Evolutionary conservation across 2,329 filamentous ascomycete species (phyloP).

Genomic region (Penicillium sclerotigenum): DNA sequence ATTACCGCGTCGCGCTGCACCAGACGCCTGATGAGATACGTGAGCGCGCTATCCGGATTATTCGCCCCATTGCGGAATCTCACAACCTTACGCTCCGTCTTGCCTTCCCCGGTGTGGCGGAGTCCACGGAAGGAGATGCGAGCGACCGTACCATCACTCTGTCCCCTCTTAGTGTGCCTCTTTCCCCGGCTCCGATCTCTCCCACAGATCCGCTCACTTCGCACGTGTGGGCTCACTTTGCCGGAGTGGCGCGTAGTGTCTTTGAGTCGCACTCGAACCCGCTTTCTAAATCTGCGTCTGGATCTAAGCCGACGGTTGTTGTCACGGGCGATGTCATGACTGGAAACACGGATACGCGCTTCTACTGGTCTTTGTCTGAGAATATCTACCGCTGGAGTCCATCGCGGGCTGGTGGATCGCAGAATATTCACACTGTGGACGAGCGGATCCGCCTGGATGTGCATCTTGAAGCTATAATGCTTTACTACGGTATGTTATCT

Average conservation of each 20-base stretch:
- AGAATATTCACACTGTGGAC: slow-evolving; percentile 52
- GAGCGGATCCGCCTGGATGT: slow-evolving; percentile 46
- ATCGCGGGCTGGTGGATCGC: slow-evolving; percentile 43
- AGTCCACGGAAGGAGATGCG: slow-evolving; percentile 10
- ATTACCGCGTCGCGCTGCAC: slow-evolving; percentile 58
- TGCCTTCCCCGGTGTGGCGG: slow-evolving; percentile 41
- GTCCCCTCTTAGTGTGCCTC: slow-evolving; percentile 28
- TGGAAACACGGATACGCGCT: slow-evolving; percentile 53
- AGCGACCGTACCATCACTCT: slow-evolving; percentile 31
- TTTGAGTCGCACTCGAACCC: slow-evolving; percentile 36
- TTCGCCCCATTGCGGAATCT: slow-evolving; percentile 47
- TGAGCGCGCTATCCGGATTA: slow-evolving; percentile 47
- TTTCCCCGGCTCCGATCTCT: slow-evolving; percentile 34
- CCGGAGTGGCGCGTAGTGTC: slow-evolving; percentile 40
- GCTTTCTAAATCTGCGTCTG: slow-evolving; percentile 19
- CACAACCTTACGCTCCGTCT: slow-evolving; percentile 48
- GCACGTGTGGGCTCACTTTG: slow-evolving; percentile 37
- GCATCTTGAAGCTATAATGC: slow-evolving; percentile 43
- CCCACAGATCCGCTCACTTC: slow-evolving; percentile 32
- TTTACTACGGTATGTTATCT: slow-evolving; percentile 41
- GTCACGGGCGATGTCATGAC: slow-evolving; percentile 50
- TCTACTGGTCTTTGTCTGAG: slow-evolving; percentile 53
- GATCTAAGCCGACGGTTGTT: slow-evolving; percentile 34
- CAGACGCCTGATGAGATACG: slow-evolving; percentile 49
- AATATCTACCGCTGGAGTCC: slow-evolving; percentile 54